Percentiles rank a stretch among this genome's conserved stretches.
phyloP scores from a whole-genome alignment of 140 eudicot genomes.

The Ambrosia hybrid region DNA sequence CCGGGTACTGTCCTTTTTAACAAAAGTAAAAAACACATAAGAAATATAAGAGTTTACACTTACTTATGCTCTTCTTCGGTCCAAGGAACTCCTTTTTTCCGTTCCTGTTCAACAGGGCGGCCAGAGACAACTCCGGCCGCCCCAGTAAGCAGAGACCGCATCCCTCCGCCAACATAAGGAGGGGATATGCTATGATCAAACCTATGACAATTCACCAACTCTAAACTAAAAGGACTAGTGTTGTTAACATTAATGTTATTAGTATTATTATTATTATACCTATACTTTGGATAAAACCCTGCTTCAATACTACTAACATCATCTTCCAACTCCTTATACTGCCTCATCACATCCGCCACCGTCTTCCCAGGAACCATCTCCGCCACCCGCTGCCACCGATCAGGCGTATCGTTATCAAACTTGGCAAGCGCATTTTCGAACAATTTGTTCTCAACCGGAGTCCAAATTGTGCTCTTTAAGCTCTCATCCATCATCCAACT shows the following conservation, averaged over 20 bases:
- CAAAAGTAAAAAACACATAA: too few relatives aligned
- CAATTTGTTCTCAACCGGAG: background rate
- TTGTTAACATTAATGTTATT: too few relatives aligned
- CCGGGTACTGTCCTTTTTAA: too few relatives aligned
- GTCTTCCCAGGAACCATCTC: constrained; percentile 9
- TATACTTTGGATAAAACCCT: constrained; percentile 56
- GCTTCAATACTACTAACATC: too few relatives aligned
- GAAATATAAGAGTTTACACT: constrained; percentile 24
- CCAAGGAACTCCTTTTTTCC: constrained; percentile 96
- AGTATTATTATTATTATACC: constrained; percentile 28
- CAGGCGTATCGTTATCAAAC: background rate
- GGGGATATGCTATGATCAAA: too few relatives aligned
- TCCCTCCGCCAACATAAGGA: too few relatives aligned
- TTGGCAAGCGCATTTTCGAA: too few relatives aligned
- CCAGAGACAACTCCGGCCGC: constrained; percentile 4
- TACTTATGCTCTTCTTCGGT: constrained; percentile 94
- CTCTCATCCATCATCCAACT: background rate
- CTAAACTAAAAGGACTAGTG: too few relatives aligned
- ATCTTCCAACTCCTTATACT: background rate
- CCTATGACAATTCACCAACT: too few relatives aligned
- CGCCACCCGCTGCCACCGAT: constrained; percentile 6
- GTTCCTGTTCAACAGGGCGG: constrained; percentile 66
- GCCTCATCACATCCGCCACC: constrained; percentile 6
- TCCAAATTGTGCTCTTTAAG: constrained; percentile 6
- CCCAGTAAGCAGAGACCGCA: too few relatives aligned